Conservation (phyloP, 2,329 filamentous ascomycete species). For the Fusarium burgessii region DNA sequence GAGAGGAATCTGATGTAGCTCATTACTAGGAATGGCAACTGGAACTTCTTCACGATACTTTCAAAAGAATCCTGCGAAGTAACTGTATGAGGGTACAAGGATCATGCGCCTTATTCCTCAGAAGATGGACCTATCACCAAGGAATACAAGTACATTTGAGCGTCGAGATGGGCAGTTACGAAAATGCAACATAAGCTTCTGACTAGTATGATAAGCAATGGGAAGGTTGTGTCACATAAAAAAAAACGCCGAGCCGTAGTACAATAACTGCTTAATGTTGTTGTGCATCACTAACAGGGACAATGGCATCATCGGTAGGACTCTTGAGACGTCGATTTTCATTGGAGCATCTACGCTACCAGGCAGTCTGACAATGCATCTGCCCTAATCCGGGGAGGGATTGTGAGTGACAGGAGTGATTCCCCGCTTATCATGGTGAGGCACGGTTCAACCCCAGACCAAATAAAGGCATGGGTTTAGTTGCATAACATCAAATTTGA, state of each 20-base stretch:
- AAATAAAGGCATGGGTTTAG: background rate
- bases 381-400: background rate
- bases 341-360: background rate
- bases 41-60: background rate
- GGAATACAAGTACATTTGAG: no score
- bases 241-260: no score
- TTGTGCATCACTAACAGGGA: background rate
- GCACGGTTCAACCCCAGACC: no score
- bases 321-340: rapidly evolving
- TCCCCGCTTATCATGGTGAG: background rate
- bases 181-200: background rate
- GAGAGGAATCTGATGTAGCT: background rate
- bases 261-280: background rate
- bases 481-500: background rate
- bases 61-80: background rate
- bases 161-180: no score
- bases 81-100: no score
- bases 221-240: no score
- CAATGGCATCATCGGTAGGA: background rate
- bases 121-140: background rate
- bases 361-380: background rate
- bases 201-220: background rate
- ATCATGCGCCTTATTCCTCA: background rate
- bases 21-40: background rate
- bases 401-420: background rate